Evolutionary conservation across 805 yeast species (phyloP).

Genomic region (Nakazawaea ambrosiae): DNA sequence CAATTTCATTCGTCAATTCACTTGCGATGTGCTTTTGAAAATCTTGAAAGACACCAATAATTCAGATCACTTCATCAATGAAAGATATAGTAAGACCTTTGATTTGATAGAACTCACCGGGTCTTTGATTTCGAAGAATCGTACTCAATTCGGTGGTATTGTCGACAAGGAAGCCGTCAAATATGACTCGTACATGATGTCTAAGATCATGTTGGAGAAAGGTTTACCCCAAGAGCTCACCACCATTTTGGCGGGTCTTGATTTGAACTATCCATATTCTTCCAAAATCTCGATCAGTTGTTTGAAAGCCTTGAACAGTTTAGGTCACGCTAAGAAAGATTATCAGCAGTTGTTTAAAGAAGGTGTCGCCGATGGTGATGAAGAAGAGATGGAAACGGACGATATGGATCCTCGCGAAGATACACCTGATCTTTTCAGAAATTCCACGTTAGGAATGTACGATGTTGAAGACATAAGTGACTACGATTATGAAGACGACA

Average conservation of each 20-base stretch:
- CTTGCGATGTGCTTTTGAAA: conserved; percentile 60
- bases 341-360: conserved; percentile 53
- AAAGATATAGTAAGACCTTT: conserved; percentile 46
- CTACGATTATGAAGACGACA: conserved; percentile 51
- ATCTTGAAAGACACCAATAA: conserved; percentile 46
- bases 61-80: conserved; percentile 28
- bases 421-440: conserved; percentile 74
- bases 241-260: conserved; percentile 54
- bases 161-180: conserved; percentile 41
- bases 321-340: conserved; percentile 50
- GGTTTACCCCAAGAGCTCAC: conserved; percentile 54
- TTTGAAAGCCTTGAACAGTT: conserved; percentile 48
- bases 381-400: conserved; percentile 46
- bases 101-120: conserved; percentile 45
- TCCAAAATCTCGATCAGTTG: conserved; percentile 51
- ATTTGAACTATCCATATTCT: conserved; percentile 66
- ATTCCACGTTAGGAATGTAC: conserved; percentile 92
- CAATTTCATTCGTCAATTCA: conserved; percentile 65
- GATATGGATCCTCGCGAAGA: conserved; percentile 58
- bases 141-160: conserved; percentile 34
- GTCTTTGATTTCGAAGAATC: conserved; percentile 34
- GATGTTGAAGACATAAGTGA: conserved; percentile 71
- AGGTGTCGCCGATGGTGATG: conserved; percentile 43
- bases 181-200: conserved; percentile 56
- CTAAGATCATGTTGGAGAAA: conserved; percentile 63